Evolutionary conservation across 768 basidiomycete species (phyloP).

Genomic region (Boletus rubescentipes): DNA sequence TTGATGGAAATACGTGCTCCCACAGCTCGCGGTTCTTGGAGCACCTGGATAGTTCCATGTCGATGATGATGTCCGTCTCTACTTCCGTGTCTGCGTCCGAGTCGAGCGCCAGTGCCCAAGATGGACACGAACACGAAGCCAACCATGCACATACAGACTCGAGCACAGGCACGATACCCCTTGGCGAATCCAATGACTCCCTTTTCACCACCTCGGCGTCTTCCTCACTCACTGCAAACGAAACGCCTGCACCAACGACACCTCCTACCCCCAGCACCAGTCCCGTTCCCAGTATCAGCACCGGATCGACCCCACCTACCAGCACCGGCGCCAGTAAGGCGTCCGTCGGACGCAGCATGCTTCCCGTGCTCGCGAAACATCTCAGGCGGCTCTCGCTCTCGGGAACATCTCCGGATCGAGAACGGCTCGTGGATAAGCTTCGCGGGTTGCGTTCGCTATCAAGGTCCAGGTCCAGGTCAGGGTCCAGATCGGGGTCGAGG

Average conservation of each 20-base stretch:
- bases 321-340: neutral
- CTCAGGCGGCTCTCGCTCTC: slow-evolving; percentile 25
- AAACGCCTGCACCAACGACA: slow-evolving; percentile 24
- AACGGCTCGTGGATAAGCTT: slow-evolving; percentile 21
- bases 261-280: slow-evolving; percentile 26
- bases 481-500: neutral
- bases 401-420: slow-evolving; percentile 21
- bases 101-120: neutral
- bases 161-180: slow-evolving; percentile 8
- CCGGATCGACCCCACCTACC: slow-evolving; percentile 1
- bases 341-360: slow-evolving; percentile 28
- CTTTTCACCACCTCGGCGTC: slow-evolving; percentile 25
- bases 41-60: slow-evolving; percentile 18
- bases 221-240: slow-evolving; percentile 22
- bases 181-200: slow-evolving; percentile 29
- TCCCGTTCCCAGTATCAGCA: neutral
- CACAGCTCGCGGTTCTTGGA: slow-evolving; percentile 25
- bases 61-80: slow-evolving; percentile 10
- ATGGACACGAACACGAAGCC: neutral
- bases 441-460: slow-evolving; percentile 24
- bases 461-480: neutral
- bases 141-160: neutral
- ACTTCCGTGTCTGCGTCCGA: slow-evolving; percentile 12
- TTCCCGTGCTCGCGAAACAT: slow-evolving; percentile 28
- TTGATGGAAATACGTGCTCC: neutral